These are phyloP conservation scores for Plasmopara viticola DNA, from an alignment of 352 stramenopile genomes.

Conservation along the genomic window DNA sequence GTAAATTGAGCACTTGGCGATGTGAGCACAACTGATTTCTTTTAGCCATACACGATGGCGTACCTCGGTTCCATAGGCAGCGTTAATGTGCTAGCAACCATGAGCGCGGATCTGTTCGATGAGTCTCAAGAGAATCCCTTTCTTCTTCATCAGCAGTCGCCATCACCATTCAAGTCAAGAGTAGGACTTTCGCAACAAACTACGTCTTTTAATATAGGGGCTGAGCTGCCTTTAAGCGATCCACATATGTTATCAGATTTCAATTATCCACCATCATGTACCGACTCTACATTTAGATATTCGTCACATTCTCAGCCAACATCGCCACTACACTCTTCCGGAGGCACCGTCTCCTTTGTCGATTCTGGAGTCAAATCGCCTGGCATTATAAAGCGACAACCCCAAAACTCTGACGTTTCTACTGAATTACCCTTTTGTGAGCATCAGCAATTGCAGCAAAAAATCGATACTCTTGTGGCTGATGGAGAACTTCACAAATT, in stretches of 20 bases:
- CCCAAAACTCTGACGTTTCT: slow-evolving; percentile 36
- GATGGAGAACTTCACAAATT: slow-evolving; percentile 60
- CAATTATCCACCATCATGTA: slow-evolving; percentile 7
- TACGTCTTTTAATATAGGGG: slow-evolving; percentile 10
- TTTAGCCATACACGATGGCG: slow-evolving; percentile 17
- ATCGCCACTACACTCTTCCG: slow-evolving; percentile 15
- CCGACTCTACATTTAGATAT: slow-evolving; percentile 2
- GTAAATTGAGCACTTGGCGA: neutral
- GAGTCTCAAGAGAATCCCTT: slow-evolving; percentile 69
- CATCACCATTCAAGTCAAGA: slow-evolving; percentile 12
- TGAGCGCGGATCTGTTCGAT: slow-evolving; percentile 67
- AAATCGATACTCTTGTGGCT: slow-evolving; percentile 10
- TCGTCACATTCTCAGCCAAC: slow-evolving; percentile 4
- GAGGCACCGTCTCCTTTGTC: slow-evolving; percentile 31
- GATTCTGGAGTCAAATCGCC: slow-evolving; percentile 2
- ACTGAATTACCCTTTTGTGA: slow-evolving; percentile 26
- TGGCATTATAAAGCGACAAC: slow-evolving; percentile 42
- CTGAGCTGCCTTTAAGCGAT: slow-evolving; percentile 41
- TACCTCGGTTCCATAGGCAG: slow-evolving; percentile 61
- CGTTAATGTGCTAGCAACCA: slow-evolving; percentile 60
- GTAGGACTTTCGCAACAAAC: slow-evolving; percentile 2
- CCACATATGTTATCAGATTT: neutral
- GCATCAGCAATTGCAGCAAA: slow-evolving; percentile 15
- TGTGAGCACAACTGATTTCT: slow-evolving; percentile 5
- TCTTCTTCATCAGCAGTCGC: slow-evolving; percentile 32